A percentile compares a stretch with the other conserved stretches of the same genome.
Conservation (phyloP, 345 rosid species). For the Ceriops tagal region DNA sequence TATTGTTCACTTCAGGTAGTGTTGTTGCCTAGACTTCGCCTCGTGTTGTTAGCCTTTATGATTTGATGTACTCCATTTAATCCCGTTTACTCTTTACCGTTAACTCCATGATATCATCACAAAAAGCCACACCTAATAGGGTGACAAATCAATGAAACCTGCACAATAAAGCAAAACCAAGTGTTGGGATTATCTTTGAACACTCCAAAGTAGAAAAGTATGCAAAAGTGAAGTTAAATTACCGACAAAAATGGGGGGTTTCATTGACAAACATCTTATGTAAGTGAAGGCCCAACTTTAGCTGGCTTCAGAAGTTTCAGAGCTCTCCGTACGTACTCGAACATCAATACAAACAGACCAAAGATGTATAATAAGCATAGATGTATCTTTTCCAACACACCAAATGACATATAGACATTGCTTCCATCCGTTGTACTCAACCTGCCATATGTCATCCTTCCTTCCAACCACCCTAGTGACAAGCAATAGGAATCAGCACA, state of each 20-base stretch:
- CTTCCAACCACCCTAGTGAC: constrained; percentile 42
- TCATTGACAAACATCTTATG: constrained; percentile 25
- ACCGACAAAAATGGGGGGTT: constrained; percentile 5
- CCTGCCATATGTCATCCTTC: constrained; percentile 28
- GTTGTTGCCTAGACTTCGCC: no score
- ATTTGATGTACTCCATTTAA: background rate
- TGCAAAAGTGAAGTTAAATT: background rate
- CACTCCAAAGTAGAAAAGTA: background rate
- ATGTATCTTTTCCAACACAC: constrained; percentile 40
- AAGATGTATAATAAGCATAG: constrained; percentile 48
- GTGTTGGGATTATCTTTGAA: background rate
- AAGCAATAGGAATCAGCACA: constrained; percentile 3
- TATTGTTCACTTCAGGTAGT: no score
- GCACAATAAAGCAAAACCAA: constrained; percentile 8
- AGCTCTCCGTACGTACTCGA: constrained; percentile 50
- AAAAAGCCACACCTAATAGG: background rate
- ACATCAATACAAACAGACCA: constrained; percentile 50
- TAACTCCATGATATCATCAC: background rate
- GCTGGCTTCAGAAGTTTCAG: constrained; percentile 49
- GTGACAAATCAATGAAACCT: constrained; percentile 9
- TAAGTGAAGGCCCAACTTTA: constrained; percentile 50
- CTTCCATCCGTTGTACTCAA: constrained; percentile 34
- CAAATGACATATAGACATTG: constrained; percentile 13
- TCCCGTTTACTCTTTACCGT: background rate
- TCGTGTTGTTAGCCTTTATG: no score